Evolutionary conservation across 768 basidiomycete species (phyloP), one percentile per base, ranked within the genome.

Genomic region (Strobilomyces echinocephalus): DNA sequence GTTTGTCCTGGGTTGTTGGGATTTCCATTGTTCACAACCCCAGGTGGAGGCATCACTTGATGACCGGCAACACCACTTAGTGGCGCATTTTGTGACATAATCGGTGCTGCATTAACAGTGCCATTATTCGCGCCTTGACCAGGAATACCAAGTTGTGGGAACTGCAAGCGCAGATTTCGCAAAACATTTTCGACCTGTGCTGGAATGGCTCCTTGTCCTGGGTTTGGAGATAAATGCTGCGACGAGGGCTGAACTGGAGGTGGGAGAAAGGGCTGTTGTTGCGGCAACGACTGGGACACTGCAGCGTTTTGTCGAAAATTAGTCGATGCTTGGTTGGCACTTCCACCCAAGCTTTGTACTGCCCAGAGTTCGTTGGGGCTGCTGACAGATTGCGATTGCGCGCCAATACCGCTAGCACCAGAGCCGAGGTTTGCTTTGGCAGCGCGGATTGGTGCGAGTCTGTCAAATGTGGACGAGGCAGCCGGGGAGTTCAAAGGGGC

Each of bases 371-470:
- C 57, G 9, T 16, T 34, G 18, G 7, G 33, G 15, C 18, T 39
- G 33, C 14, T 48, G 46, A 35, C 50, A 48, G 40, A 9, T 24
- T 63, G 54, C 21, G 61, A 53, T 45, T 56, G 54, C n/a, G 21
- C 4, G n/a, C 24, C 24, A 24, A 24, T 24, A 4, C 24, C 24
- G 24, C 45, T 35, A 28, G 45, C n/a, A 35, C 52, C 38, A 31
- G 59, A 51, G 15, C 35, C 35, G 30, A 71, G 56, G 8, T 62
- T 56, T 1, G 66, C 68, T 45, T 71, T 69, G 7, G 60, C 68
- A 26, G 69, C 69, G 26, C 68, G 68, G 54, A 69, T 69, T 20
- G 68, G 68, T 5, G 69, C 68, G 7, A 71, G 57, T 54, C 65
- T 71, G 35, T 69, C 68, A 28, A 42, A 11, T 4, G 46, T 51